Percentiles rank a stretch among this genome's conserved stretches.
phyloP scores from a whole-genome alignment of 192 early-diverging fungal genomes.

The Podila minutissima region DNA sequence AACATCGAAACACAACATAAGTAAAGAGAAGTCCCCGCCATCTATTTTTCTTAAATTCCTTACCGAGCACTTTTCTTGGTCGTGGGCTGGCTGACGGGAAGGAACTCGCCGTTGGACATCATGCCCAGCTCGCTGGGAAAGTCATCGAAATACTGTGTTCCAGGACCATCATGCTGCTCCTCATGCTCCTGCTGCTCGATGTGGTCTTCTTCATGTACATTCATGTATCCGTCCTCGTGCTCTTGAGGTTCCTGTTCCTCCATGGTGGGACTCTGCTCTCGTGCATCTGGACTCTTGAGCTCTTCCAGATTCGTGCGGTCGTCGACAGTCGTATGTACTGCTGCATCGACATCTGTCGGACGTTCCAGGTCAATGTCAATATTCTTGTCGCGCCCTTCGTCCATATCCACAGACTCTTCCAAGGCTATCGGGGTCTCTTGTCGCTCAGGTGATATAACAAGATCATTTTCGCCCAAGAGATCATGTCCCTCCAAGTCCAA shows the following conservation, averaged over 20 bases:
- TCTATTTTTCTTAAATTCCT: neutral
- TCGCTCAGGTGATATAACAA: neutral
- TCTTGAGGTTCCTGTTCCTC: neutral
- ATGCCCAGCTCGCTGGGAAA: slow-evolving; percentile 48
- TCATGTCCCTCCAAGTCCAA: neutral
- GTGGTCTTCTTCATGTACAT: slow-evolving; percentile 30
- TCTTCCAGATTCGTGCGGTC: too few species aligned
- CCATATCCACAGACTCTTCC: neutral
- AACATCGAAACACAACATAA: neutral
- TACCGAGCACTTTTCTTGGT: slow-evolving; percentile 23
- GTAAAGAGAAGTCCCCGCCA: neutral
- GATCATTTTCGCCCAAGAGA: neutral
- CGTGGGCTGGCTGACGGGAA: slow-evolving; percentile 7
- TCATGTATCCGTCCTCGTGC: slow-evolving; percentile 34
- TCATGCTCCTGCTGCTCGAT: slow-evolving; percentile 40
- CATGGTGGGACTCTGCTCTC: neutral
- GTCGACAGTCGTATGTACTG: neutral
- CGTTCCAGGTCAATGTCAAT: neutral
- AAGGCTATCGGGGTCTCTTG: neutral
- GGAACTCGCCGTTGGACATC: slow-evolving; percentile 41
- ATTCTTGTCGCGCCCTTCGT: neutral
- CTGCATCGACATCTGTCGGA: neutral
- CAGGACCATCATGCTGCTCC: slow-evolving; percentile 6
- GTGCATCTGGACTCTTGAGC: too few species aligned
- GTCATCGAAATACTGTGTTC: slow-evolving; percentile 38